A percentile compares a stretch with the other conserved stretches of the same genome.
Evolutionary conservation across 2,329 filamentous ascomycete species (phyloP).

Genomic region (Fusarium setosum): DNA sequence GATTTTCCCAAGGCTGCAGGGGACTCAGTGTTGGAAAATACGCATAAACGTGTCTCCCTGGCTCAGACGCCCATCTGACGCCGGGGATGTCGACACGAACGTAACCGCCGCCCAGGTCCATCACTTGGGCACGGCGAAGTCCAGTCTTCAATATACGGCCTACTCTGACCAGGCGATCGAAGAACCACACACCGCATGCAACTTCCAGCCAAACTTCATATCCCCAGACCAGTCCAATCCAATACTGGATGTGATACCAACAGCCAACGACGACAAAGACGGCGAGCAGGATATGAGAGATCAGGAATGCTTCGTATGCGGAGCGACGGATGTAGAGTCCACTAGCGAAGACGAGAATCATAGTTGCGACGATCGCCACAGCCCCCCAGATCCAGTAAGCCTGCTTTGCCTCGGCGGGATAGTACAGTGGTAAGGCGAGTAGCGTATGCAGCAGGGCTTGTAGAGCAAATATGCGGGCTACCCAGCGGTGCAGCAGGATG

Average conservation of each 20-base stretch:
- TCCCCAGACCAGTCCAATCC: neutral
- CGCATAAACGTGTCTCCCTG: constrained; percentile 52
- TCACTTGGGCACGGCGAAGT: constrained; percentile 50
- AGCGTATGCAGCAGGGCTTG: constrained; percentile 59
- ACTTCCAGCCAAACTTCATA: constrained; percentile 57
- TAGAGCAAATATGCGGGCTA: constrained; percentile 55
- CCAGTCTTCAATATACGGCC: constrained; percentile 52
- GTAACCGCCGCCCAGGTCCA: constrained; percentile 45
- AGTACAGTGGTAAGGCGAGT: constrained; percentile 50
- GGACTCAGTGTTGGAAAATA: constrained; percentile 60
- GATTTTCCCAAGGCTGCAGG: constrained; percentile 61
- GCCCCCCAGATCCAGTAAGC: constrained; percentile 56
- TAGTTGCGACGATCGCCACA: constrained; percentile 48
- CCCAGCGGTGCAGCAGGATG: constrained; percentile 60
- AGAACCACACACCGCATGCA: constrained; percentile 45
- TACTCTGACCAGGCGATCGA: constrained; percentile 57
- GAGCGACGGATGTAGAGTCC: constrained; percentile 46
- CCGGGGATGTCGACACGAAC: constrained; percentile 56
- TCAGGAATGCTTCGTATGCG: constrained; percentile 55
- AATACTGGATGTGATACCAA: constrained; percentile 53
- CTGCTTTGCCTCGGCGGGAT: constrained; percentile 39
- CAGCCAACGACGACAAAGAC: constrained; percentile 53
- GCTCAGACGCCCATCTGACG: constrained; percentile 45
- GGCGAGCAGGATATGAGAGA: constrained; percentile 52
- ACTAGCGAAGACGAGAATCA: constrained; percentile 40